A percentile compares a stretch with the other conserved stretches of the same genome.
phyloP scores from a whole-genome alignment of 352 stramenopile genomes.

The Phytopythium kandeliae region DNA sequence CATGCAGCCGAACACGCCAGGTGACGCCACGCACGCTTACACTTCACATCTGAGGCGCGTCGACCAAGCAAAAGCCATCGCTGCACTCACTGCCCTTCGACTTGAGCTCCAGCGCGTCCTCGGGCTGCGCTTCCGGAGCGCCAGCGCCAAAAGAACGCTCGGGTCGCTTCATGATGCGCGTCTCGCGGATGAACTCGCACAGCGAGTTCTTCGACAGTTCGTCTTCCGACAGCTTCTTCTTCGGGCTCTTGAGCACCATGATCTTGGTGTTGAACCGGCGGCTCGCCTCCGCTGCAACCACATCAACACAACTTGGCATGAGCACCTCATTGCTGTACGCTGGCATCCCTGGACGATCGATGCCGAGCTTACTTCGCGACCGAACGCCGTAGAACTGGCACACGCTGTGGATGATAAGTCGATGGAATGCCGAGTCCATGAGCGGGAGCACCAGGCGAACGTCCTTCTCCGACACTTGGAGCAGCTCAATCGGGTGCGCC shows the following conservation, averaged over 20 bases:
- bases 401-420: constrained; percentile 81
- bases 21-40: constrained; percentile 1
- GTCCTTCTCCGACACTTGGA: constrained; percentile 52
- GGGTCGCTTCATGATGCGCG: constrained; percentile 32
- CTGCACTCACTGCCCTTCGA: constrained; percentile 80
- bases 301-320: constrained; percentile 2
- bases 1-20: constrained; percentile 3
- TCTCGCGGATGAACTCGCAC: constrained; percentile 76
- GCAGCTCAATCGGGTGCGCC: constrained; percentile 57
- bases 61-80: constrained; percentile 70
- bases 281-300: constrained; percentile 52
- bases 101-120: constrained; percentile 43
- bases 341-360: too few relatives aligned
- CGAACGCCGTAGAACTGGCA: constrained; percentile 87
- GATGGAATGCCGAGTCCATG: constrained; percentile 80
- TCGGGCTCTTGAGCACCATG: constrained; percentile 69
- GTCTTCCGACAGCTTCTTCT: constrained; percentile 38
- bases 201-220: constrained; percentile 57
- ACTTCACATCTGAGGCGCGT: constrained; percentile 56
- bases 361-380: constrained; percentile 61
- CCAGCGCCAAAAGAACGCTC: constrained; percentile 6
- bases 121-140: constrained; percentile 12
- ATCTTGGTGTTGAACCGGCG: constrained; percentile 72
- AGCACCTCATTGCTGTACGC: not conserved
- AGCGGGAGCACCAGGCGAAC: constrained; percentile 69